Evolutionary conservation across 371 early-diverging fungal genomes (phyloP).

Genomic region (Nematocida major): DNA sequence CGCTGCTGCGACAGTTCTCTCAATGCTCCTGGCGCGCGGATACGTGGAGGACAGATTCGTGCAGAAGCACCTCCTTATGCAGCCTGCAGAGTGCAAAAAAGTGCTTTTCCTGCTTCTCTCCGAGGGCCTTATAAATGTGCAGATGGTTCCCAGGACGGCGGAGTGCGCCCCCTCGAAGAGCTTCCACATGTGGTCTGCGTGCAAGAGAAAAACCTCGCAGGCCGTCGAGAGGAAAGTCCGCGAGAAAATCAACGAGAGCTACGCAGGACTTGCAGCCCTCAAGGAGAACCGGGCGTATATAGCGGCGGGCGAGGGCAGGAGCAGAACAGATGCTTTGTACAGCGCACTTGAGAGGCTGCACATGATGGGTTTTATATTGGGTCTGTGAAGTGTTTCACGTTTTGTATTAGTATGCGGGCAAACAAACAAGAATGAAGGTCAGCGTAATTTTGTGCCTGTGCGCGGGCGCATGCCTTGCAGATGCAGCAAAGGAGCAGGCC

Average conservation of each 20-base stretch:
- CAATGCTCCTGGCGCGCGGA: slow-evolving; percentile 15
- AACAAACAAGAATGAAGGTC: neutral
- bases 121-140: slow-evolving; percentile 3
- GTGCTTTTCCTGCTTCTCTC: slow-evolving; percentile 25
- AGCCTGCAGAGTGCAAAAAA: slow-evolving; percentile 23
- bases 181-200: slow-evolving; percentile 43
- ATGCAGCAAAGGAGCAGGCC: neutral
- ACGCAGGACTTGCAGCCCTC: neutral
- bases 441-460: neutral
- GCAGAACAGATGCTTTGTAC: slow-evolving; percentile 10
- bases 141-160: slow-evolving; percentile 43
- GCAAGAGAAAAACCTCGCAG: neutral
- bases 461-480: neutral
- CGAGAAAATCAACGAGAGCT: neutral
- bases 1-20: neutral
- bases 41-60: slow-evolving; percentile 46
- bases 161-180: slow-evolving; percentile 37
- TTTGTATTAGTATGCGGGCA: slow-evolving; percentile 5
- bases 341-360: slow-evolving; percentile 16
- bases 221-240: neutral
- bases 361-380: slow-evolving; percentile 23
- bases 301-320: neutral
- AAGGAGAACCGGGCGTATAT: slow-evolving; percentile 1
- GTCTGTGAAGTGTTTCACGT: slow-evolving; percentile 15
- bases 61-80: slow-evolving; percentile 36